These are phyloP conservation scores for Diaporthe sp. DNA, from an alignment of 2,329 filamentous ascomycete genomes.

Conservation along the genomic window DNA sequence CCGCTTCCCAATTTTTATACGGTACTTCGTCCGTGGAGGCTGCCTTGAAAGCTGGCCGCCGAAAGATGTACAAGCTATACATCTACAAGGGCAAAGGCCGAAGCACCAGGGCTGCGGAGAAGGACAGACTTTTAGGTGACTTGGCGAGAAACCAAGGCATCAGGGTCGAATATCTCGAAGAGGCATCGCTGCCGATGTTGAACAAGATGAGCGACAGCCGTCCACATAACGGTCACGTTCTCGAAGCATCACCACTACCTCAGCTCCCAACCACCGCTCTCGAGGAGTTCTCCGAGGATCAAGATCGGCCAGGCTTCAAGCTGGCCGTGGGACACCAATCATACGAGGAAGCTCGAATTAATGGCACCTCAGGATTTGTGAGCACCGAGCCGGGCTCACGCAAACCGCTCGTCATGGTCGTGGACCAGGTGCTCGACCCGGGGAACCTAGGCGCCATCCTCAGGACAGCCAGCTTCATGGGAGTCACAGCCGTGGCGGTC, in stretches of 20 bases:
- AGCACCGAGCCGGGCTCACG: constrained; percentile 57
- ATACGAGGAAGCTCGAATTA: constrained; percentile 79
- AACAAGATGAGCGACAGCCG: constrained; percentile 87
- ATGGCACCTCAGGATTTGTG: constrained; percentile 74
- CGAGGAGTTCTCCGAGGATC: constrained; percentile 60
- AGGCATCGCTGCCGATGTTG: constrained; percentile 76
- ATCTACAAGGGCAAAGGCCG: constrained; percentile 74
- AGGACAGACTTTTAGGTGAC: constrained; percentile 59
- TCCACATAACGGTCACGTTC: constrained; percentile 90
- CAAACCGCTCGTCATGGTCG: constrained; percentile 79
- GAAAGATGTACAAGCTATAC: constrained; percentile 89
- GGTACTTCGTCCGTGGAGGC: constrained; percentile 86
- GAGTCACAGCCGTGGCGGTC: constrained; percentile 85
- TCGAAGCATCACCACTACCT: constrained; percentile 89
- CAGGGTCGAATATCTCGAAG: constrained; percentile 69
- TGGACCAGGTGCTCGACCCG: constrained; percentile 85
- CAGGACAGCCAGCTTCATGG: constrained; percentile 91
- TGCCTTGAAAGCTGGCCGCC: constrained; percentile 75
- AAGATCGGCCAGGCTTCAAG: constrained; percentile 65
- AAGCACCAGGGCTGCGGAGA: constrained; percentile 55
- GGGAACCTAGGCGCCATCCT: constrained; percentile 93
- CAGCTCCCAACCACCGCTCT: constrained; percentile 76
- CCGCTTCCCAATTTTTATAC: constrained; percentile 93
- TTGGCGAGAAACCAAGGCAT: constrained; percentile 66
- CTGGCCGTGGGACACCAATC: constrained; percentile 77